Conservation (phyloP, 2,329 filamentous ascomycete species). For the Pseudonectria buxi region DNA sequence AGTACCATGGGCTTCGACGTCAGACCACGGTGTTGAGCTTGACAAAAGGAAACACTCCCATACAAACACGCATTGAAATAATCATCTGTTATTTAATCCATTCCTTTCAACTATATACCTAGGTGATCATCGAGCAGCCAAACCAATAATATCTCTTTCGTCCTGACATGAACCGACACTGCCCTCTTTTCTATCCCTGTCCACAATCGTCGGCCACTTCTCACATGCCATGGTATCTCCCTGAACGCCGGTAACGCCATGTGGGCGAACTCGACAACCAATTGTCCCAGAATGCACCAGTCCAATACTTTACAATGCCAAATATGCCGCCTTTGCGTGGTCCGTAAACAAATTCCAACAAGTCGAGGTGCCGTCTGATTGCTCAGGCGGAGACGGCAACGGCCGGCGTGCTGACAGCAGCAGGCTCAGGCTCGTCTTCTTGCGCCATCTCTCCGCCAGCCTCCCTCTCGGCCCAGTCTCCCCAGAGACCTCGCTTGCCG, state of each 20-base stretch:
- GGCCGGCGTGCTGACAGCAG: slow-evolving; percentile 23
- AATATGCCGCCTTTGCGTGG: slow-evolving; percentile 17
- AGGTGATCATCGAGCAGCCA: too few species aligned
- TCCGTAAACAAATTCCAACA: slow-evolving; percentile 12
- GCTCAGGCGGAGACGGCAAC: slow-evolving; percentile 34
- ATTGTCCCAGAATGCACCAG: slow-evolving; percentile 27
- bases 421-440: slow-evolving; percentile 38
- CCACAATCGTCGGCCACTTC: slow-evolving; percentile 17
- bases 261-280: slow-evolving; percentile 22
- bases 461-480: slow-evolving; percentile 82
- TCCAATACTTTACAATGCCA: slow-evolving; percentile 29
- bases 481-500: slow-evolving; percentile 94
- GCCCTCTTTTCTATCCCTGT: slow-evolving; percentile 17
- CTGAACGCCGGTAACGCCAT: slow-evolving; percentile 33
- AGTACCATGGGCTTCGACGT: too few species aligned
- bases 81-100: too few species aligned
- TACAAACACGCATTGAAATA: too few species aligned
- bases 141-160: too few species aligned
- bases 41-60: too few species aligned
- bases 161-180: too few species aligned
- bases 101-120: too few species aligned
- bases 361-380: slow-evolving; percentile 1
- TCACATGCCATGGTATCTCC: slow-evolving; percentile 33
- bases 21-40: too few species aligned
- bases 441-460: slow-evolving; percentile 56